Base-by-base conservation (phyloP, 352 stramenopile species). In the Phytophthora constricta region DNA sequence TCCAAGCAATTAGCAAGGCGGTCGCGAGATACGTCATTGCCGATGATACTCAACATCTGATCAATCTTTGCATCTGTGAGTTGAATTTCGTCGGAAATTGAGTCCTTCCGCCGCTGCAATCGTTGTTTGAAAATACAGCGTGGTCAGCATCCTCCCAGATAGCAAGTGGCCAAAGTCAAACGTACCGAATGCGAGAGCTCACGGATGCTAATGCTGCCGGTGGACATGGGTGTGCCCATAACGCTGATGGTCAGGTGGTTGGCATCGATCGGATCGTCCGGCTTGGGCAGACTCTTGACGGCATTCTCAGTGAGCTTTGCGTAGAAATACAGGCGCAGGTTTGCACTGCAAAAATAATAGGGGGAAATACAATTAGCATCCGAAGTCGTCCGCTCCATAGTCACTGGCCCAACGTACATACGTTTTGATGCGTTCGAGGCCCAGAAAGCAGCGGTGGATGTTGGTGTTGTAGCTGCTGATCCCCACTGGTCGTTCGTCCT, bases 401-500 rank as follows among this genome's bases (percentile, higher is more conserved):
- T 42, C n/a, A 16, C 34, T 16, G 31, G 28, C 37, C 33, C 28
- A 27, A 70, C 47, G 62, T 55, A 76, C 66, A 41, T 67, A 94
- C 86, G 65, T 79, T 79, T 91, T 91, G 23, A 94, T 90, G 25
- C 85, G 83, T 52, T 92, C 86, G 7, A 96, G 75, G 0, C 84
- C 88, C n/a, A 96, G 68, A 27, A 95, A 96, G 55, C 82, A 88
- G 37, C 86, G 84, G 47, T 96, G 87, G 17, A 91, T 77, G 53
- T 87, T 94, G 7, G 80, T 92, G 50, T 95, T 90, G 83, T 93
- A 95, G 79, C 84, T 92, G 63, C 82, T 89, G 59, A 91, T 75
- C 1, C 86, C 85, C 14, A 92, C 80, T 1, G 87, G 87, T 19
- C 84, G 83, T 49, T 95, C 86, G 58, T 92, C 83, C 39, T 81